Percentiles rank a stretch among this genome's conserved stretches.
These are phyloP conservation scores for Zancudomyces culisetae DNA, from an alignment of 371 early-diverging fungal genomes.

Conservation along the genomic window DNA sequence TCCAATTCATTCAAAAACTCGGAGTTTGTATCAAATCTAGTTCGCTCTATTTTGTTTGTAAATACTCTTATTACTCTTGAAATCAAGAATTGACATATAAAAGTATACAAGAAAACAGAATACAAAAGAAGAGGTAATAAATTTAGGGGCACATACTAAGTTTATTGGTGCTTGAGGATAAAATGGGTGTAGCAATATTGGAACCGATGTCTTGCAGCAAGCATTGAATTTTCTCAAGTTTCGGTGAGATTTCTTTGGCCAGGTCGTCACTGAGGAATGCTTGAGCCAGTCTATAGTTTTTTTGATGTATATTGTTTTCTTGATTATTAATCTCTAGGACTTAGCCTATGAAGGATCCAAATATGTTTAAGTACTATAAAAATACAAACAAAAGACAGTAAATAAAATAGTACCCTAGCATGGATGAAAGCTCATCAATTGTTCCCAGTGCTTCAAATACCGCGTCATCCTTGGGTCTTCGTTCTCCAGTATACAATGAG, in stretches of 20 bases:
- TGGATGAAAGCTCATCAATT: slow-evolving; percentile 50
- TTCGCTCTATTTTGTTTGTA: slow-evolving; percentile 29
- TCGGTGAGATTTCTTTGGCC: slow-evolving; percentile 24
- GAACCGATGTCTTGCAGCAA: slow-evolving; percentile 73
- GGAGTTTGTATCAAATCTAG: slow-evolving; percentile 53
- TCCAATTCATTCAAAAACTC: slow-evolving; percentile 43
- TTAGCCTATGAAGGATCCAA: too few species aligned
- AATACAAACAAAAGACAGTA: slow-evolving; percentile 2
- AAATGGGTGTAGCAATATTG: slow-evolving; percentile 78
- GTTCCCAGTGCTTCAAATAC: slow-evolving; percentile 84
- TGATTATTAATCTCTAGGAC: too few species aligned
- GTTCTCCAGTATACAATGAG: slow-evolving; percentile 74
- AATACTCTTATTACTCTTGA: too few species aligned
- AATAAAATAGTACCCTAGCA: slow-evolving; percentile 1
- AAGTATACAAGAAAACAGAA: background rate
- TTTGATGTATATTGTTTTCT: too few species aligned
- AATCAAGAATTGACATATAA: too few species aligned
- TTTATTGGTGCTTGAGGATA: slow-evolving; percentile 13
- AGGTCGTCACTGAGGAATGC: background rate
- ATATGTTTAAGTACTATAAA: slow-evolving; percentile 10
- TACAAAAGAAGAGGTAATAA: slow-evolving; percentile 1
- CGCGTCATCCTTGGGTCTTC: slow-evolving; percentile 62
- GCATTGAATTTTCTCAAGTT: slow-evolving; percentile 68
- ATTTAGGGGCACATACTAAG: background rate
- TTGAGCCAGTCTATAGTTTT: background rate